These are phyloP conservation scores for Manihot esculenta DNA, from an alignment of 441 rosid species.

Conservation along the genomic window DNA sequence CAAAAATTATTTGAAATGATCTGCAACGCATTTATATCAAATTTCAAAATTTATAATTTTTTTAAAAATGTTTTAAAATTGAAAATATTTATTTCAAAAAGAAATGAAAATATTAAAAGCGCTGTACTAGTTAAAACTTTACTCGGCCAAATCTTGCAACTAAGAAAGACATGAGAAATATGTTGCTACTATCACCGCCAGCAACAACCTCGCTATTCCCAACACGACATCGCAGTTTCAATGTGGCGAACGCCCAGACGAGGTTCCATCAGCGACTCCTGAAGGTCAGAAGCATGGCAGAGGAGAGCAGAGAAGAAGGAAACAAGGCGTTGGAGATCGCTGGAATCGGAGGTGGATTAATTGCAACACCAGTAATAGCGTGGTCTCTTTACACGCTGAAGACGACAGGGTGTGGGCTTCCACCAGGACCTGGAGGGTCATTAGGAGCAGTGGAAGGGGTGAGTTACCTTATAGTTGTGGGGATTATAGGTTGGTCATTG, in stretches of 20 bases:
- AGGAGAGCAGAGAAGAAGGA: slow-evolving; percentile 40
- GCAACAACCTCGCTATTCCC: slow-evolving; percentile 29
- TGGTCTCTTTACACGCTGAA: slow-evolving; percentile 66
- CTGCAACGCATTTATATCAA: too few relatives aligned
- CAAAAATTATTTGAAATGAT: too few relatives aligned
- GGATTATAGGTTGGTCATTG: slow-evolving; percentile 29
- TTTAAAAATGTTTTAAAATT: too few relatives aligned
- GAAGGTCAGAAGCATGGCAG: slow-evolving; percentile 51
- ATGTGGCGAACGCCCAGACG: not conserved
- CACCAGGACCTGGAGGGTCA: slow-evolving; percentile 83
- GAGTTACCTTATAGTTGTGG: slow-evolving; percentile 61
- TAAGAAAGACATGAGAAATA: slow-evolving; percentile 7
- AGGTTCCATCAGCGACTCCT: slow-evolving; percentile 12
- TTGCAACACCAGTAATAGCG: slow-evolving; percentile 70
- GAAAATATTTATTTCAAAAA: too few relatives aligned
- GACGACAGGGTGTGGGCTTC: slow-evolving; percentile 85
- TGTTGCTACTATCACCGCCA: slow-evolving; percentile 48
- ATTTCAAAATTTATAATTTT: too few relatives aligned
- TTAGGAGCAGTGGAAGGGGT: slow-evolving; percentile 48
- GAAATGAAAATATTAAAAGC: too few relatives aligned
- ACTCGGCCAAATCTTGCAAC: too few relatives aligned
- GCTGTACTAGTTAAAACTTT: too few relatives aligned
- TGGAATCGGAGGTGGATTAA: slow-evolving; percentile 65
- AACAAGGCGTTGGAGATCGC: slow-evolving; percentile 37
- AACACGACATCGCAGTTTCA: slow-evolving; percentile 7